Base-by-base conservation (phyloP, 2,329 filamentous ascomycete genomes). In the Colletotrichum magnum region DNA sequence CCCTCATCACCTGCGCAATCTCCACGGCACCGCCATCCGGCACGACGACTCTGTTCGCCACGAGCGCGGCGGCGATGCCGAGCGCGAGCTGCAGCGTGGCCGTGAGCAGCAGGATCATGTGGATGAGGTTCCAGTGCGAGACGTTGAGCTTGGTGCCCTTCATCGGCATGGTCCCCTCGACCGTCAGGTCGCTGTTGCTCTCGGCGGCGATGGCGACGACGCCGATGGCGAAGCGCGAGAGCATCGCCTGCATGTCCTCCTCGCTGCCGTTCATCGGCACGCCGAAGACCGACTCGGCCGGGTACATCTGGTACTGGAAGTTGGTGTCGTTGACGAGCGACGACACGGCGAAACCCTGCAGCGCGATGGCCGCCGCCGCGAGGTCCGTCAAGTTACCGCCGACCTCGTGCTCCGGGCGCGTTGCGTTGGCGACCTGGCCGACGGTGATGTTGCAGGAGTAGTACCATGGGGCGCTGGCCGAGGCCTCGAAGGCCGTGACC, bases 391-490 rank as follows among this genome's bases (percentile, higher is more conserved):
- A 76, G 21, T 77, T 69, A 51, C 74, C 72, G 39, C 80, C 79
- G 18, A 83, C 74, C 1, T 72, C 63, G 58, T 83, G 79, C 58
- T 80, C 79, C 9, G 77, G 78, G 65, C 77, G 73, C 1, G 77
- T 73, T 2, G 79, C 83, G 54, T 75, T 81, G 24, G 50, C 60
- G 1, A 82, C 82, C 2, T 71, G 21, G 0, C 74, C 74, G 5
- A 84, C 58, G 0, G 76, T 80, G 16, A 82, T 75, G 58, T 82
- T 79, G 74, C 83, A 85, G 15, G 60, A 68, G 72, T 84, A 85
- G 64, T 78, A 83, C 81, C 81, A 85, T 0, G 82, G 75, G 5
- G 77, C 63, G 1, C 66, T 75, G 16, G 60, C 24, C 0, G 78
- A 81, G 2, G 81, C 76, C 65, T 84, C 82, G 16, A 84, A 81